A percentile compares a stretch with the other conserved stretches of the same genome.
Evolutionary conservation across 2,329 filamentous ascomycete species (phyloP).

Genomic region (Fusarium aywerte): DNA sequence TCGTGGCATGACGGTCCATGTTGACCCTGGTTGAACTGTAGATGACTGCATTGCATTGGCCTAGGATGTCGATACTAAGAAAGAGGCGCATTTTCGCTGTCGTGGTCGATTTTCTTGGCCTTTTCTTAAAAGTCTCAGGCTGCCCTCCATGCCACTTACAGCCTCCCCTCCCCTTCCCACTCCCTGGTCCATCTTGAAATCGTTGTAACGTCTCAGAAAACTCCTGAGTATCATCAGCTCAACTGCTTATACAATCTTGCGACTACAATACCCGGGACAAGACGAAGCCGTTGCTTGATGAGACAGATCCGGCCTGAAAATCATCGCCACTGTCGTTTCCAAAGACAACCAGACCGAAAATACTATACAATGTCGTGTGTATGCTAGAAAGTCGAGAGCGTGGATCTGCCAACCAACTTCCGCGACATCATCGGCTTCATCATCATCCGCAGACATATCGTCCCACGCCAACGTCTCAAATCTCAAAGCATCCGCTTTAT

Average conservation of each 20-base stretch:
- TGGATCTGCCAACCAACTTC: conserved; percentile 49
- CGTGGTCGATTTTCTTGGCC: conserved; percentile 32
- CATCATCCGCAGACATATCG: conserved; percentile 29
- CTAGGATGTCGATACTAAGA: conserved; percentile 15
- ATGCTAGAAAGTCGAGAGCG: conserved; percentile 55
- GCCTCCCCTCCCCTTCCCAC: conserved; percentile 17
- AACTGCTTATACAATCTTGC: conserved; percentile 30
- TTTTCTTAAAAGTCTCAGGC: conserved; percentile 39
- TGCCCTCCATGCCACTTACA: conserved; percentile 31
- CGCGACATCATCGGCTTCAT: conserved; percentile 47
- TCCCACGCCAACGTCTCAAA: conserved; percentile 34
- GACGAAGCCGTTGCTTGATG: conserved; percentile 34
- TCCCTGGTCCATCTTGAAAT: conserved; percentile 35
- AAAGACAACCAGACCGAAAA: conserved; percentile 10
- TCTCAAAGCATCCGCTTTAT: conserved; percentile 15
- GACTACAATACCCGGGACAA: conserved; percentile 32
- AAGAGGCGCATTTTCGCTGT: conserved; percentile 29
- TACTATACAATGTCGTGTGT: conserved; percentile 58
- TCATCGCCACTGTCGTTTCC: conserved; percentile 14
- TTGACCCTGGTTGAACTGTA: conserved; percentile 21
- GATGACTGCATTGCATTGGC: conserved; percentile 37
- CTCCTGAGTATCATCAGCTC: conserved; percentile 37
- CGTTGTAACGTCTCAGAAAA: conserved; percentile 37
- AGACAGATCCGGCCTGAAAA: conserved; percentile 41
- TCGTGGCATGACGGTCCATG: conserved; percentile 36